Evolutionary conservation across 2,329 filamentous ascomycete species (phyloP).

Genomic region (Xylariaceae sp.): DNA sequence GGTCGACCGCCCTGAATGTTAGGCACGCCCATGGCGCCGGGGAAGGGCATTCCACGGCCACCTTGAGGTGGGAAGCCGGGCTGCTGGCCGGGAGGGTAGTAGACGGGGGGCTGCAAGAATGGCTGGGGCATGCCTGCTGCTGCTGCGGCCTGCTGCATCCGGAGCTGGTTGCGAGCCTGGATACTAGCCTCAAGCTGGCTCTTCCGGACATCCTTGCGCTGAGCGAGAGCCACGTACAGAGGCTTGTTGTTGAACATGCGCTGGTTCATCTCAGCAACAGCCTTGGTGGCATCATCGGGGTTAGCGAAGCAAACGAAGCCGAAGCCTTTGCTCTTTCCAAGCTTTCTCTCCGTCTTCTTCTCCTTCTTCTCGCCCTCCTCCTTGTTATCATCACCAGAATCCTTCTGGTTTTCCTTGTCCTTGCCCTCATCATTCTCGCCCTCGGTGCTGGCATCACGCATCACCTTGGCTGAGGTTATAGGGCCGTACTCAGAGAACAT

Average conservation of each 20-base stretch:
- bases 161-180: constrained; percentile 96
- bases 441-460: constrained; percentile 72
- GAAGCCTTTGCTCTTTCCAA: constrained; percentile 99
- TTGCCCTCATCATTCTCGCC: constrained; percentile 49
- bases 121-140: constrained; percentile 83
- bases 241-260: constrained; percentile 97
- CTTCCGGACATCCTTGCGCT: constrained; percentile 99
- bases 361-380: constrained; percentile 54
- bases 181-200: constrained; percentile 99
- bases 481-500: constrained; percentile 88
- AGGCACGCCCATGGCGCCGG: constrained; percentile 57
- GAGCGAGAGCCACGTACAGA: constrained; percentile 92
- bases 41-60: constrained; percentile 62
- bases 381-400: constrained; percentile 45
- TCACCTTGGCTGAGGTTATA: constrained; percentile 98
- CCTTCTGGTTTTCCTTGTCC: constrained; percentile 44
- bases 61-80: constrained; percentile 61
- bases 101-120: constrained; percentile 86
- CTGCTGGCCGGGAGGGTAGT: constrained; percentile 81
- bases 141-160: constrained; percentile 95
- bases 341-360: constrained; percentile 58
- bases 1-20: constrained; percentile 75
- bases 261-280: constrained; percentile 99
- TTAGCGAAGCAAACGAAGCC: constrained; percentile 99
- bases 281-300: constrained; percentile 98